phyloP scores from a whole-genome alignment of 73 alveolate genomes.

The Tetrahymena elliotti region DNA sequence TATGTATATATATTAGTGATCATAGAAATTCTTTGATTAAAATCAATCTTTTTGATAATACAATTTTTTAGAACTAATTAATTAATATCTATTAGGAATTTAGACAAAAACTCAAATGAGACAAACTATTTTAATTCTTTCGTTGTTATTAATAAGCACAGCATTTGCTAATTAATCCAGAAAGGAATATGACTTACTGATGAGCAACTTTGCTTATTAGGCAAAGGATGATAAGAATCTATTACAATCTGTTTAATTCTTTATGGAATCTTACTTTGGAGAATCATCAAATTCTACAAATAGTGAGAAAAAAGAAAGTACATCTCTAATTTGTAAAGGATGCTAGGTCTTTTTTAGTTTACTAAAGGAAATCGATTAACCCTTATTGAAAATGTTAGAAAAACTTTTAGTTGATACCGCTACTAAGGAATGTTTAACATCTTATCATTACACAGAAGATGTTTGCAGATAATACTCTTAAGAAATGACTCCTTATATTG shows the following conservation, averaged over 20 bases:
- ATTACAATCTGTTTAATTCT: background rate
- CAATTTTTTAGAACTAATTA: no score
- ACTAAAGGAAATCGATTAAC: background rate
- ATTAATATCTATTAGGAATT: background rate
- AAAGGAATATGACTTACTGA: background rate
- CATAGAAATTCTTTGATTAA: background rate
- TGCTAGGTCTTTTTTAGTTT: background rate
- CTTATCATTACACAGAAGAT: background rate
- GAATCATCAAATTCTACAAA: background rate
- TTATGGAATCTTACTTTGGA: background rate
- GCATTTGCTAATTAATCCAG: background rate
- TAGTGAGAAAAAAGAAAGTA: background rate
- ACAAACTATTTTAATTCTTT: background rate
- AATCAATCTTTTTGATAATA: no score
- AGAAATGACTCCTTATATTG: background rate
- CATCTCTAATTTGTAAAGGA: background rate
- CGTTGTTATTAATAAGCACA: background rate
- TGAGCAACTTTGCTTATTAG: background rate
- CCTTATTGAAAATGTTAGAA: background rate
- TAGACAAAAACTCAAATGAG: background rate
- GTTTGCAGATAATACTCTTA: background rate
- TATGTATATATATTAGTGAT: background rate
- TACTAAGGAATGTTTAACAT: background rate
- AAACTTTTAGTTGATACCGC: background rate
- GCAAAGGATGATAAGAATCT: background rate